Evolutionary conservation across 495 filamentous ascomycete genomes (phyloP).

Genomic region (Tuber brumale): DNA sequence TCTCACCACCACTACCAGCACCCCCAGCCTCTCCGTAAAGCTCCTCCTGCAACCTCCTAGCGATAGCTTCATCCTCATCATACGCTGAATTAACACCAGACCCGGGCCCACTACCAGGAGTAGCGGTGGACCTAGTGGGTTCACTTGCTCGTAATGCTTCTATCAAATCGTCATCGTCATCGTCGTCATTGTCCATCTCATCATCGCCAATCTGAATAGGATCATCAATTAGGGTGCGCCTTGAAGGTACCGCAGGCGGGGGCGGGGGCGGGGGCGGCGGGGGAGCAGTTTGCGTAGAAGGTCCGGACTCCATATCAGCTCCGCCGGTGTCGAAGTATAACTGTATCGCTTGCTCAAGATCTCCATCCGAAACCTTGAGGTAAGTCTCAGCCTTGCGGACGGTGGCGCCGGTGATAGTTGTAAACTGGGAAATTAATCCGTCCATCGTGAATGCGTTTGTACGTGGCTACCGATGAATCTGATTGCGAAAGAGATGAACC

Average conservation of each 20-base stretch:
- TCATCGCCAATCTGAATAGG: conserved; percentile 28
- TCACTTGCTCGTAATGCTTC: conserved; percentile 44
- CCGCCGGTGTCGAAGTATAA: conserved; percentile 80
- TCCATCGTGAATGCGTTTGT: conserved; percentile 51
- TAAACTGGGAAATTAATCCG: conserved; percentile 54
- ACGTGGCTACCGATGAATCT: neutral
- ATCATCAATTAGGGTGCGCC: neutral
- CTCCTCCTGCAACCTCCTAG: conserved; percentile 83
- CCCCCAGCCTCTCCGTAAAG: conserved; percentile 57
- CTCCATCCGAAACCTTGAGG: conserved; percentile 70
- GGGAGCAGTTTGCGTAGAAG: conserved; percentile 45
- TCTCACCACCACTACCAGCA: conserved; percentile 38
- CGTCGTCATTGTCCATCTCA: conserved; percentile 36
- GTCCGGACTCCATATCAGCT: conserved; percentile 48
- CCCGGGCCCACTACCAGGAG: conserved; percentile 10
- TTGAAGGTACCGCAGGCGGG: conserved; percentile 21
- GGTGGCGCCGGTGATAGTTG: conserved; percentile 58
- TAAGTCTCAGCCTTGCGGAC: conserved; percentile 57
- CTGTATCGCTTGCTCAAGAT: conserved; percentile 76
- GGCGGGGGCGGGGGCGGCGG: conserved; percentile 43
- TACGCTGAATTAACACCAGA: conserved; percentile 39
- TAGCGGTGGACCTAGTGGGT: conserved; percentile 24
- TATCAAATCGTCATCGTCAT: conserved; percentile 40
- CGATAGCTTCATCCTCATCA: conserved; percentile 92
- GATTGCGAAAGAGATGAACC: neutral